Conservation (phyloP, 2,329 filamentous ascomycete species). For the Fusarium irregulare region DNA sequence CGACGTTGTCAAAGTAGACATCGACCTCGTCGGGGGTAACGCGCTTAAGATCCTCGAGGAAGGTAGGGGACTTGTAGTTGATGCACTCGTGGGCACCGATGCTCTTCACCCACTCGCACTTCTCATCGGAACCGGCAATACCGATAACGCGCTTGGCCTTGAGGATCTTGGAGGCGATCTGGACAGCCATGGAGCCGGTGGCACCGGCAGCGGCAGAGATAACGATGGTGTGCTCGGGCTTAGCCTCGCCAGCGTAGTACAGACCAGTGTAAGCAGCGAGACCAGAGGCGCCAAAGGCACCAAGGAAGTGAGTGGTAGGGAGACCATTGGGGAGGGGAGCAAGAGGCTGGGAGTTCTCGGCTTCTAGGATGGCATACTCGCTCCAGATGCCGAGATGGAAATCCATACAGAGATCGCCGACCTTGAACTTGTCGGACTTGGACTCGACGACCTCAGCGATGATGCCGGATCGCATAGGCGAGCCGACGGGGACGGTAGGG, state of each 20-base stretch:
- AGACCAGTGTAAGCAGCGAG: conserved; percentile 45
- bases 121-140: conserved; percentile 46
- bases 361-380: conserved; percentile 44
- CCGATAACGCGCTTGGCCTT: conserved; percentile 47
- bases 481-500: conserved; percentile 44
- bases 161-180: conserved; percentile 46
- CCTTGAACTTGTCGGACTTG: conserved; percentile 40
- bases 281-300: conserved; percentile 47
- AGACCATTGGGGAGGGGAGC: conserved; percentile 42
- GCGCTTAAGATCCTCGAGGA: conserved; percentile 43
- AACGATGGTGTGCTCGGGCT: conserved; percentile 46
- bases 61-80: conserved; percentile 49
- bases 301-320: conserved; percentile 45
- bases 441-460: conserved; percentile 48
- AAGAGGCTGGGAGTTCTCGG: conserved; percentile 41
- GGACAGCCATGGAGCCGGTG: conserved; percentile 47
- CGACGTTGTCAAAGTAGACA: conserved; percentile 48
- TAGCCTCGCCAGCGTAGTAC: conserved; percentile 43
- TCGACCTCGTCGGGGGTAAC: conserved; percentile 46
- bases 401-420: conserved; percentile 46
- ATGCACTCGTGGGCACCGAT: conserved; percentile 46
- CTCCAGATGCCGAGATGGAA: conserved; percentile 48
- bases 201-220: conserved; percentile 47
- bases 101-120: conserved; percentile 46
- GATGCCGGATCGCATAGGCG: conserved; percentile 46